These are phyloP conservation scores for Umbelopsis isabellina DNA, from an alignment of 192 early-diverging fungal genomes.

Conservation along the genomic window DNA sequence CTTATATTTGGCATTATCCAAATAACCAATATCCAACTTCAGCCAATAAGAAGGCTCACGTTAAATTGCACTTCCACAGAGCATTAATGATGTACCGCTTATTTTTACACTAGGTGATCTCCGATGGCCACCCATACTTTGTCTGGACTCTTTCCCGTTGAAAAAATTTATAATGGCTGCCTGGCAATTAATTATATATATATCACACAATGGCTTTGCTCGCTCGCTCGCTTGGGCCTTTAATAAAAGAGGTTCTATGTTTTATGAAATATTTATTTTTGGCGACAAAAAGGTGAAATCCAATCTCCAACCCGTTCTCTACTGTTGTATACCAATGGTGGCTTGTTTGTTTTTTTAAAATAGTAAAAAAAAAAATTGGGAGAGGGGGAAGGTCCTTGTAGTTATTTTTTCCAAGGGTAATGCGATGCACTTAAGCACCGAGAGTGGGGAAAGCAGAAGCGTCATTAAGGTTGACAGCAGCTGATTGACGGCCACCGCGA, in stretches of 20 bases:
- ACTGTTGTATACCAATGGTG: constrained; percentile 8
- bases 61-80: constrained; percentile 19
- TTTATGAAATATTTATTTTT: constrained; percentile 15
- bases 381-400: constrained; percentile 22
- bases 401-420: constrained; percentile 3
- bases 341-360: constrained; percentile 10
- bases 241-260: background rate
- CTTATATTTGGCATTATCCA: background rate
- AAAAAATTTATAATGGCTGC: too few relatives aligned
- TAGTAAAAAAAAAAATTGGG: background rate
- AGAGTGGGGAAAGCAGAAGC: constrained; percentile 73
- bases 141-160: too few relatives aligned
- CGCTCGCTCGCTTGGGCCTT: too few relatives aligned
- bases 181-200: too few relatives aligned
- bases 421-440: constrained; percentile 37
- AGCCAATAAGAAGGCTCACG: background rate
- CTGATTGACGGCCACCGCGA: constrained; percentile 41
- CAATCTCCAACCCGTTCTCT: constrained; percentile 24
- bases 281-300: constrained; percentile 22
- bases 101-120: too few relatives aligned
- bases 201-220: too few relatives aligned
- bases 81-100: too few relatives aligned
- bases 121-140: too few relatives aligned
- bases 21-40: constrained; percentile 3
- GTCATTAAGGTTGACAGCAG: constrained; percentile 69